Conservation (phyloP, 169 alveolate genomes). For the Theileria orientalis region DNA sequence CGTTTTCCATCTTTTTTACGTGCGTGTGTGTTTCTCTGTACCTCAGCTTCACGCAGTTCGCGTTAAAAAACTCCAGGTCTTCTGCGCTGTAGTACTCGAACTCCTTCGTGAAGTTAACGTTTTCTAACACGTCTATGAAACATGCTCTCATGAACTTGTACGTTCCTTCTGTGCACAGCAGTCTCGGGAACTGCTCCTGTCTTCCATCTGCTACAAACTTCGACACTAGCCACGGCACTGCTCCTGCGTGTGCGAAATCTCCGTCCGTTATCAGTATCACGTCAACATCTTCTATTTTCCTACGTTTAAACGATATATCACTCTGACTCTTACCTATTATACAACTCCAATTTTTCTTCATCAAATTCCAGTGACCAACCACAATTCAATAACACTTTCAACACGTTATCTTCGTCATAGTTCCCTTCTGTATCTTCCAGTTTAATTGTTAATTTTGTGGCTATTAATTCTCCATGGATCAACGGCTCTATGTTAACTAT, state of each 20-base stretch:
- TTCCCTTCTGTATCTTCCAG: slow-evolving; percentile 1
- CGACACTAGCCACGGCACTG: slow-evolving; percentile 33
- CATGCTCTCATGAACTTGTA: slow-evolving; percentile 59
- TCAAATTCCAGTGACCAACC: slow-evolving; percentile 63
- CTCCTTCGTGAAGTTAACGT: slow-evolving; percentile 42
- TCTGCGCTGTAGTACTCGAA: slow-evolving; percentile 27
- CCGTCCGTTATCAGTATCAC: slow-evolving; percentile 57
- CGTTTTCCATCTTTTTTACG: slow-evolving; percentile 10
- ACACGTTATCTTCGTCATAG: background rate
- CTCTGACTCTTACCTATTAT: slow-evolving; percentile 11
- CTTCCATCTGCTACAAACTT: background rate
- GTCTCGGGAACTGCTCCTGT: slow-evolving; percentile 13
- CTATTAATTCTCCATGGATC: slow-evolving; percentile 33
- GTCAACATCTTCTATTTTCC: slow-evolving; percentile 24
- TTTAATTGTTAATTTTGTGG: slow-evolving; percentile 45
- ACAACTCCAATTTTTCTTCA: slow-evolving; percentile 21
- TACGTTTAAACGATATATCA: background rate
- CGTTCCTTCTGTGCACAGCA: slow-evolving; percentile 59
- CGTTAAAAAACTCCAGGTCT: slow-evolving; percentile 34
- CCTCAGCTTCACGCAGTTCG: slow-evolving; percentile 29
- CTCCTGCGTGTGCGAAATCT: slow-evolving; percentile 54
- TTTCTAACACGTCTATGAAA: slow-evolving; percentile 52
- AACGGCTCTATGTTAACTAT: slow-evolving; percentile 29
- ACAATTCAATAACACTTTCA: slow-evolving; percentile 41
- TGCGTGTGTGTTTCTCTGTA: slow-evolving; percentile 31